Evolutionary conservation across 306 rosid species (phyloP), one percentile per base, ranked within the genome.

Genomic region (Potentilla sterilis): DNA sequence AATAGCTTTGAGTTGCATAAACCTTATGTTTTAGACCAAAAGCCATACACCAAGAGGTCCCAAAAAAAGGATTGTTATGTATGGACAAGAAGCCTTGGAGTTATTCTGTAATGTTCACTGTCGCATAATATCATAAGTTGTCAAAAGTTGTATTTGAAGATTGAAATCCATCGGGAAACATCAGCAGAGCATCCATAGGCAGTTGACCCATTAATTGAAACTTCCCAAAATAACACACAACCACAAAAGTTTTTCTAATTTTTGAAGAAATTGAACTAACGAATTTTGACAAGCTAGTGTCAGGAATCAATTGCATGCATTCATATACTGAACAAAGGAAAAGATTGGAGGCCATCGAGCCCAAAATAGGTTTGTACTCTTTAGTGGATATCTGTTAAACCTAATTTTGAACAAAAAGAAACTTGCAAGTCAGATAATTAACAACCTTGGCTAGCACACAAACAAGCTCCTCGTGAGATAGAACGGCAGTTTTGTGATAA

Each of bases 401-500:
- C 61, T 70, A 49, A 49, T 3, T 10, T 70, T 12, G 4, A 18
- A 19, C 11, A 10, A 59, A 19, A 24, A 43, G 2, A 52, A 18
- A 72, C 54, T 67, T 74, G 16, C 44, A 24, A 15, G 51, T 72
- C 41, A 80, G 67, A 66, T 67, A 76, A 77, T 40, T 76, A 72
- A 70, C 44, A 87, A 94, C 98, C 98, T 94, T 88, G 47, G 98
- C 89, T 71, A 89, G 85, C 51, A 90, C 96, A 22, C 97, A 94
- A 74, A 94, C 89, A 84, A 94, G 97, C 87, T 94, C 98, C 83
- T 90, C 98, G 11, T 94, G 98, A 77, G 97, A 94, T 87, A 94
- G 83, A 74, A 94, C 95, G 66, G 98, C 93, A 85, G 88, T 75
- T 89, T 90, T 94, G 77, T 82, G 95, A 81, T 87, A 94, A 77